These are phyloP conservation scores for Sporothrix curviconia DNA, from an alignment of 2,329 filamentous ascomycete genomes.

Conservation along the genomic window DNA sequence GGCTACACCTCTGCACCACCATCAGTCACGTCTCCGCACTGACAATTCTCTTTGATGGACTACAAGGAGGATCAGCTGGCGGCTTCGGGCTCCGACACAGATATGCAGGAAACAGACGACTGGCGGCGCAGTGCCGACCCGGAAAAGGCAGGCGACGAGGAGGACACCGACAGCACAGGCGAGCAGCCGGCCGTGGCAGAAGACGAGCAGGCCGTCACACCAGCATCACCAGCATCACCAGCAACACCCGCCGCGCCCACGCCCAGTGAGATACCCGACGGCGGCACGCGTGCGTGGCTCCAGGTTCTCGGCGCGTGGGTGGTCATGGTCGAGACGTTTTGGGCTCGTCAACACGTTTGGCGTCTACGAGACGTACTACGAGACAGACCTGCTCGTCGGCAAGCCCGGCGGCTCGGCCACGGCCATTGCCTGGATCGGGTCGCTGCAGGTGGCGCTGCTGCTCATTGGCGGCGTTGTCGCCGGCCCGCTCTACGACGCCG, in stretches of 20 bases:
- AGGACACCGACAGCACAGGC: not conserved
- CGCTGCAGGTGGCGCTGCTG: conserved; percentile 36
- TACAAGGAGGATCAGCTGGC: not conserved
- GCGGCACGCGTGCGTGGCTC: conserved; percentile 34
- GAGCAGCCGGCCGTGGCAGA: not conserved
- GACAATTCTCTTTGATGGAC: too few relatives aligned
- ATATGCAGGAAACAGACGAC: not conserved
- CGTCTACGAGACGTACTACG: conserved; percentile 41
- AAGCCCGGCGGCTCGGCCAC: conserved; percentile 21
- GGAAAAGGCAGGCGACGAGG: conserved; percentile 7
- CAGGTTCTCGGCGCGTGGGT: conserved; percentile 34
- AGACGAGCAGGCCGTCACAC: not conserved
- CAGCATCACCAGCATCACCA: not conserved
- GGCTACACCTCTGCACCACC: too few relatives aligned
- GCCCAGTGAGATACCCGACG: conserved; percentile 26
- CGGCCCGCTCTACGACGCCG: conserved; percentile 49
- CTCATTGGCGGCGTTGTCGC: conserved; percentile 45
- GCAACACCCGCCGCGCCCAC: not conserved
- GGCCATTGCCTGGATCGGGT: conserved; percentile 34
- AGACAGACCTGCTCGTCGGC: conserved; percentile 28
- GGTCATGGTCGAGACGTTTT: conserved; percentile 32
- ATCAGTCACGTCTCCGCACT: too few relatives aligned
- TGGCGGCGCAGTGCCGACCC: not conserved
- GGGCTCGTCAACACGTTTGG: conserved; percentile 40
- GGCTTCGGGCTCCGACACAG: not conserved